Base-by-base conservation (phyloP, 2,329 filamentous ascomycete genomes). In the Botryotinia globosa region DNA sequence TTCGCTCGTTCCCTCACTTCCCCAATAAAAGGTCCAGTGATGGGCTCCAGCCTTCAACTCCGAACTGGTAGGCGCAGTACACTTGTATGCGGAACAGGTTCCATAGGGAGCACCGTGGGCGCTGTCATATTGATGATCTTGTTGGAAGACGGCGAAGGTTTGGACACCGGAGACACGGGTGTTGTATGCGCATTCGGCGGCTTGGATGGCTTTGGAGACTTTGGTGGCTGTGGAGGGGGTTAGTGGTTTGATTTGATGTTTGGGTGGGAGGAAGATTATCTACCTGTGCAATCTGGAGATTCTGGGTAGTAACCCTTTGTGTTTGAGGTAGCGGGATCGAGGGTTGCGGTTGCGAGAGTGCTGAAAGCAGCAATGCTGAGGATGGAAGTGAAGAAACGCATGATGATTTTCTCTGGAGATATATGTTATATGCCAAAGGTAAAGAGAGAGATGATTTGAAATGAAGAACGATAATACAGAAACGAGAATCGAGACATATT, bases 171-270 rank as follows among this genome's bases (percentile, higher is more conserved):
- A 9, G 29, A 59, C 51, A 6, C 70, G 70, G 3, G 63, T 71
- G 44, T 71, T 71, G 69, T 71, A 34, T 6, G 70, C 48, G 32
- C 70, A 72, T 39, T 72, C 70, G 42, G 62, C 70, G 62, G 70
- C 70, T 67, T 72, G 70, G 39, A 72, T 72, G 7, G 63, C 51
- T 1, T 32, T 25, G 39, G 70, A 67, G 10, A 59, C 39, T 72
- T 65, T 65, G 44, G 20, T 42, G 3, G 59, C 69, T 71, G 7
- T 2, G 29, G 18, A 22, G 7, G 3, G 20, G 14, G 48, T 54
- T 54, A 54, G 48, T 54, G 4, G 6, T 5, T 39, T 42, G 39
- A 10, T 5, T 39, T 42, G 39, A 16, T 42, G 16, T 25, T 14
- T 29, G 20, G 34, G 9, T 7, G 4, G 22, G 25, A 45, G 9